Evolutionary conservation across 306 rosid species (phyloP), one percentile per base, ranked within the genome.

Genomic region (Inga laurina): DNA sequence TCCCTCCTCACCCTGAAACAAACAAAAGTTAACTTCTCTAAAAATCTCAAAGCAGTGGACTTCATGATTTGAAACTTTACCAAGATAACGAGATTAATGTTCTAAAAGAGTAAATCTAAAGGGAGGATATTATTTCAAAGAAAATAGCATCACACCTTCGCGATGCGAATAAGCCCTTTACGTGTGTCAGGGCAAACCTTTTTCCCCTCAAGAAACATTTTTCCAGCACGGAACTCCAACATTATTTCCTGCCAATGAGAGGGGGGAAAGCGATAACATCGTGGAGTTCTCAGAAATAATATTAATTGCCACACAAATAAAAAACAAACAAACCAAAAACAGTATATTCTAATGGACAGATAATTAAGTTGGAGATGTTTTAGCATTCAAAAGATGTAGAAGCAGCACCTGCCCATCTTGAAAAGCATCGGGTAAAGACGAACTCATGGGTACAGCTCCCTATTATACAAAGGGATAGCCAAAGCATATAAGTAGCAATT

Each of bases 201-300:
- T 84, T 82, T 92, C 22, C 96, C 98, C 79, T 91, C 92, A 21
- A 89, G 87, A 79, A 56, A 3, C 99, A 95, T 93, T 89, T 95
- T 95, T 75, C 99, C 99, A 66, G 98, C 99, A 79, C 98, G 94
- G 80, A 95, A 92, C 87, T 95, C 99, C 79, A 93, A 76, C 90
- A 93, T 72, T 68, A 88, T 82, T 87, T 95, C 99, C 97, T 95
- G 93, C 72, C 78, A 86, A 35, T 41, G 35, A 69, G 35, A 24
- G 5, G 5, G 34, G 66, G 61, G 21, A 14, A 62, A 34, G 11
- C 12, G 22, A 39, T 34, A 75, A 79, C 12, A 46, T 8, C 46
- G 65, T 12, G 0, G 21, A 68, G 27, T 24, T 49, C 27, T n/a
- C 5, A 16, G 7, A 74, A 74, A 49, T 16, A 16, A 32, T 3